A percentile compares a stretch with the other conserved stretches of the same genome.
These are phyloP conservation scores for Russula sp. DNA, from an alignment of 768 basidiomycete genomes.

Conservation along the genomic window DNA sequence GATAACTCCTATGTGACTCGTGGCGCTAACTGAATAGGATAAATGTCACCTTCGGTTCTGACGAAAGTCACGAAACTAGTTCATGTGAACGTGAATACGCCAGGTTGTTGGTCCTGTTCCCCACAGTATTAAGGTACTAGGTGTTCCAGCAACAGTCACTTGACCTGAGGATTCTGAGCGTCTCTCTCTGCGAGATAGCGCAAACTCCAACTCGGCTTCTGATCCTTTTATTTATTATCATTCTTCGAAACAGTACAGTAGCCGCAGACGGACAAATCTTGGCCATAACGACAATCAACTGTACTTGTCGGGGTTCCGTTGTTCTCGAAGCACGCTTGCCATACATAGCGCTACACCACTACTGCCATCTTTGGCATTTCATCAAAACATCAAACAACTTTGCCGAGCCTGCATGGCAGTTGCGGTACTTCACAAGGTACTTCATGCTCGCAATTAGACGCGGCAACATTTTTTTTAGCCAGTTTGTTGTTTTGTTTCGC, in stretches of 20 bases:
- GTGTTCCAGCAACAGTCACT: constrained; percentile 12
- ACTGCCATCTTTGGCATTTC: constrained; percentile 1
- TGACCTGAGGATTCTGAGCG: constrained; percentile 21
- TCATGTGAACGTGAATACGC: constrained; percentile 18
- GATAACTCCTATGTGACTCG: constrained; percentile 13
- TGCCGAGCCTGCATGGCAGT: not conserved
- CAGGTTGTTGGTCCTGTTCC: constrained; percentile 13
- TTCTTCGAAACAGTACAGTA: constrained; percentile 9
- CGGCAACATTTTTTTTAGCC: not conserved
- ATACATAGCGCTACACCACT: constrained; percentile 1
- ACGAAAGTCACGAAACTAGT: constrained; percentile 12
- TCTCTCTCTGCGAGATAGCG: not conserved
- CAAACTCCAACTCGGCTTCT: constrained; percentile 19
- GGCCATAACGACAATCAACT: constrained; percentile 17
- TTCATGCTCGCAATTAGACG: constrained; percentile 1
- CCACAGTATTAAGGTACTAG: constrained; percentile 24
- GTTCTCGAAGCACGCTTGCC: constrained; percentile 11
- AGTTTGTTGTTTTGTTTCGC: constrained; percentile 9
- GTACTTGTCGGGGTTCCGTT: constrained; percentile 3
- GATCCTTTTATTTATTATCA: constrained; percentile 7
- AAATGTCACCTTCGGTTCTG: constrained; percentile 16
- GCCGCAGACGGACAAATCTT: constrained; percentile 16
- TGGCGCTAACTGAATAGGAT: constrained; percentile 21
- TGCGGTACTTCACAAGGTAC: not conserved
- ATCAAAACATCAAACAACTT: not conserved